Evolutionary conservation across 805 yeast species (phyloP), one percentile per base, ranked within the genome.

Genomic region (Cyberlindnera nakhonratchasimensis): DNA sequence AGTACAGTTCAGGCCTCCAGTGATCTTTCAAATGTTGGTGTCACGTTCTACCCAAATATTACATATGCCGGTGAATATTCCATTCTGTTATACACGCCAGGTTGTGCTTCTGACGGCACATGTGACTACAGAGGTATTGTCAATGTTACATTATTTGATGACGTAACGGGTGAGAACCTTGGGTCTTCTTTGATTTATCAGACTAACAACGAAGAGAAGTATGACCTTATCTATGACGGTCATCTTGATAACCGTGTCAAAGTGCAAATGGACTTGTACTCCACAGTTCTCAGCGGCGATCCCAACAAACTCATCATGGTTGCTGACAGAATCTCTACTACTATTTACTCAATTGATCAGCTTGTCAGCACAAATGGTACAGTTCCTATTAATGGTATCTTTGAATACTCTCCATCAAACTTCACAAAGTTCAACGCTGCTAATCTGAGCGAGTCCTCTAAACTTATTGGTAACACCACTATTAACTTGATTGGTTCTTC

Each of bases 71-170:
- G 97, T 9, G 70, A 79, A 45, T 93, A 88, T 61, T 69, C 86
- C 0, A 70, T 93, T 19, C 67, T 77, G 39, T 53, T 90, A 37
- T 82, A 77, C 53, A 93, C 99, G 1, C 96, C 96, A 0, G 98
- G 98, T 0, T 93, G 99, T 65, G 40, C 61, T 1, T 59, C 53
- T 4, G 96, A 86, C 58, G 63, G 66, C 37, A 73, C 93, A 0
- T 93, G 99, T 64, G 51, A 59, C 18, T 45, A 65, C 17, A 74
- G 99, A 58, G 91, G 95, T 10, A 73, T 77, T 20, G 91, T 86
- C 4, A 86, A 86, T 53, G 96, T 82, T 0, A 74, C 95, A 0
- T 67, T 90, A 2, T 67, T 62, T 48, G 67, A 72, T 24, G 76
- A 74, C 18, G 54, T 59, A 0, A 51, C 57, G 0, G 54, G 66